These are phyloP conservation scores for Austropuccinia psidii DNA, from an alignment of 1,284 basidiomycete species.

Conservation along the genomic window DNA sequence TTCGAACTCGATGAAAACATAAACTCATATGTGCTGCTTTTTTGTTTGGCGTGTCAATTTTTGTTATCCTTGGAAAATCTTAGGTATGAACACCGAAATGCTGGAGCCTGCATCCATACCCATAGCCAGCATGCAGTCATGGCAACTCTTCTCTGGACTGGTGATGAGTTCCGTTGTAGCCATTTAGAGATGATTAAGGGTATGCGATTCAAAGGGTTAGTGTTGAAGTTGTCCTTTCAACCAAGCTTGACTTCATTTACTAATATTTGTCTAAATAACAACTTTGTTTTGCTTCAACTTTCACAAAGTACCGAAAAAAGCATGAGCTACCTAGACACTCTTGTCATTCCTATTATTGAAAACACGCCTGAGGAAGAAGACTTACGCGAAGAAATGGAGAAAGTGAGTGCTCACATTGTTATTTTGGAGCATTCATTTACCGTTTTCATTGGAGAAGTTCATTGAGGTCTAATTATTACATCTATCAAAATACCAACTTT, in stretches of 20 bases:
- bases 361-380: slow-evolving; percentile 82
- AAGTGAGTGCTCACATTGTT: slow-evolving; percentile 46
- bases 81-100: slow-evolving; percentile 58
- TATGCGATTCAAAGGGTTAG: slow-evolving; percentile 60
- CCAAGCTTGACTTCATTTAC: too few species aligned
- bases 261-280: too few species aligned
- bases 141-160: slow-evolving; percentile 67
- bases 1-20: neutral
- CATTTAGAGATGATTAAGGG: slow-evolving; percentile 72
- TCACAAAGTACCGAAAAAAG: slow-evolving; percentile 54
- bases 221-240: neutral
- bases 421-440: neutral
- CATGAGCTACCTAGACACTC: slow-evolving; percentile 70
- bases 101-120: slow-evolving; percentile 76
- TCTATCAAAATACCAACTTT: neutral
- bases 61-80: too few species aligned
- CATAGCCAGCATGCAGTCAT: slow-evolving; percentile 68
- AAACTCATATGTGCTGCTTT: too few species aligned
- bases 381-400: slow-evolving; percentile 71
- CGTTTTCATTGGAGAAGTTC: neutral
- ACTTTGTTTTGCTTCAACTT: too few species aligned
- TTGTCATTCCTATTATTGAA: slow-evolving; percentile 77
- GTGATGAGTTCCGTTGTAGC: slow-evolving; percentile 53
- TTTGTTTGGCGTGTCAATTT: too few species aligned
- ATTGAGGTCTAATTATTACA: too few species aligned